Evolutionary conservation across 768 basidiomycete species (phyloP).

Genomic region (Leccinum obscurum): DNA sequence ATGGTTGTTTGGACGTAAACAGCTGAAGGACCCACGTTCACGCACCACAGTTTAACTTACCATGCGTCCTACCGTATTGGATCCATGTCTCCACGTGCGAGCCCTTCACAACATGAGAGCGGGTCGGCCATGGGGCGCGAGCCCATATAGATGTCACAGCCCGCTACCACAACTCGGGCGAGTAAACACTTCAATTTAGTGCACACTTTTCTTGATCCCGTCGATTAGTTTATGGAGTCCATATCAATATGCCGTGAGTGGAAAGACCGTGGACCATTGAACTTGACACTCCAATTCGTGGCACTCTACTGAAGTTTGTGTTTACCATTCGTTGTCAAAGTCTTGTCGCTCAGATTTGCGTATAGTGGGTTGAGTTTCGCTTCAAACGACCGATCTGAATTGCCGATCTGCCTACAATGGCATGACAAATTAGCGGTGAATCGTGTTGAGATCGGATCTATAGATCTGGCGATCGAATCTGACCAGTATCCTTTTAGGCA

Average conservation of each 20-base stretch:
- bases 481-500: too few relatives aligned
- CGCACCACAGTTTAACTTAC: constrained; percentile 72
- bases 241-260: too few relatives aligned
- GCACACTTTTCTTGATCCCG: constrained; percentile 4
- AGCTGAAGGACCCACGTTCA: constrained; percentile 22
- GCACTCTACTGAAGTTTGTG: constrained; percentile 51
- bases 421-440: too few relatives aligned
- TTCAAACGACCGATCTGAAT: too few relatives aligned
- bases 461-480: too few relatives aligned
- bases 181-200: constrained; percentile 27
- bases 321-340: too few relatives aligned
- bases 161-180: constrained; percentile 93
- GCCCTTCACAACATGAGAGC: constrained; percentile 49
- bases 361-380: too few relatives aligned
- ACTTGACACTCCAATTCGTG: constrained; percentile 90
- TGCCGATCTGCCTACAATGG: too few relatives aligned
- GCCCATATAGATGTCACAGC: constrained; percentile 91
- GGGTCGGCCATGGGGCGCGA: constrained; percentile 85
- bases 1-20: too few relatives aligned
- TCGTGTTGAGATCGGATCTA: too few relatives aligned
- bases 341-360: too few relatives aligned
- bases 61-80: constrained; percentile 77
- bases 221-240: constrained; percentile 87
- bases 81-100: constrained; percentile 69
- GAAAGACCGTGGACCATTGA: constrained; percentile 53